Percentiles rank a stretch among this genome's conserved stretches.
These are phyloP conservation scores for Arachnomyces sp. DNA, from an alignment of 2,329 filamentous ascomycete species.

Conservation along the genomic window DNA sequence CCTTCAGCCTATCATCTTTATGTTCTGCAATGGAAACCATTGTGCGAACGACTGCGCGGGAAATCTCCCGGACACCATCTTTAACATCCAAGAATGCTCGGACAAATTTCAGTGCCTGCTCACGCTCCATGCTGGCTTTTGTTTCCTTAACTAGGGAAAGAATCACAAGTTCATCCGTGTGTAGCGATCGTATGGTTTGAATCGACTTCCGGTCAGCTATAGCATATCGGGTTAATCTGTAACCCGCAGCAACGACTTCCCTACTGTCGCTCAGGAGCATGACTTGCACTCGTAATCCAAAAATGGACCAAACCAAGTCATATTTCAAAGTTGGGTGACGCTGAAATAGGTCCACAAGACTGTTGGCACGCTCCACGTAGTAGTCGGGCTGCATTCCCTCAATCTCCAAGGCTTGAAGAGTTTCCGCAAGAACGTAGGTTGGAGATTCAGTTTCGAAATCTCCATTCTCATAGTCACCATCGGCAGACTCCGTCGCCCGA, in stretches of 20 bases:
- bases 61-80: constrained; percentile 80
- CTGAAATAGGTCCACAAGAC: constrained; percentile 92
- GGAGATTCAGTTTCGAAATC: constrained; percentile 72
- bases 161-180: constrained; percentile 89
- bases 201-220: constrained; percentile 88
- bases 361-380: constrained; percentile 89
- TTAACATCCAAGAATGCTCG: constrained; percentile 93
- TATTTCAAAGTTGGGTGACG: constrained; percentile 89
- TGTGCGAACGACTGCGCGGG: constrained; percentile 76
- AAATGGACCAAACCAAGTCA: constrained; percentile 91
- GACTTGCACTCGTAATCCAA: constrained; percentile 85
- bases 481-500: constrained; percentile 30
- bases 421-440: constrained; percentile 82
- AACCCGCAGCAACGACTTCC: constrained; percentile 91
- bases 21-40: constrained; percentile 87
- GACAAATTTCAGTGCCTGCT: constrained; percentile 94
- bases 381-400: constrained; percentile 87
- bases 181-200: constrained; percentile 75
- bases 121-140: constrained; percentile 92
- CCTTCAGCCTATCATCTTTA: constrained; percentile 72
- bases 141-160: constrained; percentile 89
- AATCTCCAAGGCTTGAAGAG: constrained; percentile 79
- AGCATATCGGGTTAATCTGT: constrained; percentile 85
- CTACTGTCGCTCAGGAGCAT: constrained; percentile 94
- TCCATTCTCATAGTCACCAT: constrained; percentile 46